Conservation (phyloP, 2,329 filamentous ascomycete genomes). For the Penicillium sp. region DNA sequence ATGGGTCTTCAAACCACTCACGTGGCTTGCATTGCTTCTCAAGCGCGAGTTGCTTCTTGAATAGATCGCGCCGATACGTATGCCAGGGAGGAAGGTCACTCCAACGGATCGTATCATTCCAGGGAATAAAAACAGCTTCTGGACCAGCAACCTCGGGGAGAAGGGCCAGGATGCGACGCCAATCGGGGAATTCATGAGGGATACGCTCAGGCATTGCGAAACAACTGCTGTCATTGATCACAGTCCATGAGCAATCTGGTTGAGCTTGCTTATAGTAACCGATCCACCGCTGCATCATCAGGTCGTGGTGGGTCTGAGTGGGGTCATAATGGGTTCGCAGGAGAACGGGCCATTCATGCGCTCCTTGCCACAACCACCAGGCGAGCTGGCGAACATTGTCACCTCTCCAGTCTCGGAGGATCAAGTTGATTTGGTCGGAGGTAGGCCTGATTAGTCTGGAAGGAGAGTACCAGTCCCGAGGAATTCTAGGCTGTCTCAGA, state of each 20-base stretch:
- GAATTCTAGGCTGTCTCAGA: background rate
- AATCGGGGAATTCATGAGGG: background rate
- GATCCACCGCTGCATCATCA: background rate
- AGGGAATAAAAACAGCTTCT: background rate
- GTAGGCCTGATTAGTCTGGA: background rate
- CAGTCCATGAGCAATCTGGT: background rate
- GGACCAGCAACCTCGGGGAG: background rate
- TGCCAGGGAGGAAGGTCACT: background rate
- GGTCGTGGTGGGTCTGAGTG: background rate
- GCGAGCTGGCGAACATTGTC: background rate
- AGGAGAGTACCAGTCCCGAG: background rate
- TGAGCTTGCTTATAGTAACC: too few relatives aligned
- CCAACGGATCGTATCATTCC: background rate
- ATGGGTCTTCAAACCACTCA: background rate
- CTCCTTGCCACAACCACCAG: background rate
- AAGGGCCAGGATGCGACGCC: background rate
- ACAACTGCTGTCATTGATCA: background rate
- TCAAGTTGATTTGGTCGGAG: background rate
- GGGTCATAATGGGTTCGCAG: background rate
- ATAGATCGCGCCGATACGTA: background rate
- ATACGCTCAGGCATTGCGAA: background rate
- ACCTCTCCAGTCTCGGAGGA: background rate
- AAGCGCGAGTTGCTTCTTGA: background rate
- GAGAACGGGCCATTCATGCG: background rate
- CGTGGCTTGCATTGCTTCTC: background rate